Evolutionary conservation across 1,284 basidiomycete genomes (phyloP).

Genomic region (Filobasidium uniguttulatum): DNA sequence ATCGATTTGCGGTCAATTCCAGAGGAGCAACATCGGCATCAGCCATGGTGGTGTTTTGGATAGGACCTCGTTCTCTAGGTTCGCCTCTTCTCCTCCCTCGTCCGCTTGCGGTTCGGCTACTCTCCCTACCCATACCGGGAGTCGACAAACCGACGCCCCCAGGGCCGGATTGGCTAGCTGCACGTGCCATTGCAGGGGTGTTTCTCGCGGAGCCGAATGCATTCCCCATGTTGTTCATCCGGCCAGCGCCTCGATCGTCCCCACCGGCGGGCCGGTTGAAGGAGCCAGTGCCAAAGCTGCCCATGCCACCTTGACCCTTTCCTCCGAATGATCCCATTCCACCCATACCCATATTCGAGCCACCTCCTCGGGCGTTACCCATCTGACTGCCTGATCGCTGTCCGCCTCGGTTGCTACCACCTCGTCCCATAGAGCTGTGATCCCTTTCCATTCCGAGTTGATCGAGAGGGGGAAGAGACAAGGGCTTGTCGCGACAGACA

Average conservation of each 20-base stretch:
- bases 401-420: slow-evolving; percentile 21
- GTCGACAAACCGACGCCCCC: slow-evolving; percentile 22
- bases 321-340: slow-evolving; percentile 22
- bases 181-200: slow-evolving; percentile 48
- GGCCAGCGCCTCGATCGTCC: slow-evolving; percentile 49
- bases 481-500: slow-evolving; percentile 88
- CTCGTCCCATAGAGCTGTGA: slow-evolving; percentile 16
- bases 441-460: slow-evolving; percentile 69
- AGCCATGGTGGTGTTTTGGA: slow-evolving; percentile 9
- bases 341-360: slow-evolving; percentile 20
- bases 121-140: slow-evolving; percentile 17
- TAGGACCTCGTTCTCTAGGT: slow-evolving; percentile 27
- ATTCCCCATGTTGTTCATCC: slow-evolving; percentile 26
- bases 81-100: slow-evolving; percentile 31
- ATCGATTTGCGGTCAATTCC: slow-evolving; percentile 65
- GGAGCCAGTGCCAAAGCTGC: slow-evolving; percentile 56
- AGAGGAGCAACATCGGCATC: slow-evolving; percentile 55
- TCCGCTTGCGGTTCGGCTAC: slow-evolving; percentile 17
- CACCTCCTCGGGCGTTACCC: slow-evolving; percentile 5
- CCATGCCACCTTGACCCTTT: slow-evolving; percentile 23
- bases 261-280: slow-evolving; percentile 45
- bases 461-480: slow-evolving; percentile 73
- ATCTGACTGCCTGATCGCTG: slow-evolving; percentile 42
- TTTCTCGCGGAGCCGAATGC: slow-evolving; percentile 36
- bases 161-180: slow-evolving; percentile 52